Evolutionary conservation across 805 yeast genomes (phyloP), one percentile per base, ranked within the genome.

Genomic region (Komagataella pseudopastoris): DNA sequence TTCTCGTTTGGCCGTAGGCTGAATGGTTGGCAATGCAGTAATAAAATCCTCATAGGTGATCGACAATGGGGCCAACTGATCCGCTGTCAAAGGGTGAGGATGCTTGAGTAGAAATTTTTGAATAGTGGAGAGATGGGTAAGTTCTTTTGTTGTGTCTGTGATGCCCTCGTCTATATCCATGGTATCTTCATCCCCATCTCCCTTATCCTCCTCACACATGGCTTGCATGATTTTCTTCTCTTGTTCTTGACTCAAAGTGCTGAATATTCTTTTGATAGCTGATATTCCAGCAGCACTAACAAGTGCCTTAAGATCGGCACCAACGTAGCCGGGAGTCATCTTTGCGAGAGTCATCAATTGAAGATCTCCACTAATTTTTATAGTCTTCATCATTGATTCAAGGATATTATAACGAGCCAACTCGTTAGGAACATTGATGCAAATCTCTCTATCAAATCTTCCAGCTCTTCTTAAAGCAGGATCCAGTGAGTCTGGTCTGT

Each of bases 1-100:
- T 72, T 93, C 99, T 64, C 99, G 83, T 62, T 90, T 91, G 1
- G 97, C 96, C 0, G 97, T 88, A 8, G 99, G 99, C 68, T 93
- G 99, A 47, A 93, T 85, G 0, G 90, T 81, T 2, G 98, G 97
- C 45, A 93, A 68, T 1, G 98, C 98, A 8, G 77, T 72, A 43
- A 85, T 56, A 63, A 93, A 93, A 63, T 93, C 99, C 12, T 77
- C 83, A 55, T 80, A 82, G 2, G 78, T 81, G 51, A 93, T 90
- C 4, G 85, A 76, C 46, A 93, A 68, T 12, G 90, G 86, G 16
- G 72, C 82, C 30, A 93, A 71, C 62, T 91, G 95, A 45, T 82
- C 85, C 0, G 75, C 71, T 0, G 89, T 79, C 51, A 93, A 71
- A 10, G 96, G 90, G 7, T 81, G 72, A 1, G 97, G 97, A 63